phyloP scores from a whole-genome alignment of 1,139 yeast species.

The Geotrichum aggregatum region DNA sequence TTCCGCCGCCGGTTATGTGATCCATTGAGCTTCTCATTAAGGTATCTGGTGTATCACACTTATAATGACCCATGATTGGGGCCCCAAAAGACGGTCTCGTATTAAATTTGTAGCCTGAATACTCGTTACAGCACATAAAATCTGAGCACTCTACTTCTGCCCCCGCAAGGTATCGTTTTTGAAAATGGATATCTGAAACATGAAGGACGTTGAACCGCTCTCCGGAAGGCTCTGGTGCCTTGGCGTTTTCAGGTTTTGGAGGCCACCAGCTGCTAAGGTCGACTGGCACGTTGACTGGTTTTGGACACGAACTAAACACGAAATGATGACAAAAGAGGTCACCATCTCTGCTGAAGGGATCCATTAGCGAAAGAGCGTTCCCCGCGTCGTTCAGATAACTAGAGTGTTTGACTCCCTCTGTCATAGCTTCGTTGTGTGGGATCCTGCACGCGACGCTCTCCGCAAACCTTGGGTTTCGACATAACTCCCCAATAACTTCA shows the following conservation, averaged over 20 bases:
- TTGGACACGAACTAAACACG: slow-evolving; percentile 42
- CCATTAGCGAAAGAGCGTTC: slow-evolving; percentile 46
- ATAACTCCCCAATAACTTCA: slow-evolving; percentile 1
- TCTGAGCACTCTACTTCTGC: slow-evolving; percentile 58
- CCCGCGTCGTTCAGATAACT: slow-evolving; percentile 45
- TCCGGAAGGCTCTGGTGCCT: slow-evolving; percentile 38
- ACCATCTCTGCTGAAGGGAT: slow-evolving; percentile 44
- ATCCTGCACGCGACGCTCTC: slow-evolving; percentile 5
- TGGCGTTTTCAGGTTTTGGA: slow-evolving; percentile 37
- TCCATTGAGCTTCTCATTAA: slow-evolving; percentile 54
- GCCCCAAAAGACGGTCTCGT: slow-evolving; percentile 44
- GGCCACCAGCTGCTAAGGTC: slow-evolving; percentile 47
- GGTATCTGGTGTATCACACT: slow-evolving; percentile 57
- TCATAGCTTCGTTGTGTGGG: slow-evolving; percentile 14
- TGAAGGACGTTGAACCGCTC: slow-evolving; percentile 61
- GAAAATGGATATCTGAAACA: slow-evolving; percentile 60
- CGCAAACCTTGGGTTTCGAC: neutral
- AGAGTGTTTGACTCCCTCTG: slow-evolving; percentile 13
- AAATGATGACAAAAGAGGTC: slow-evolving; percentile 53
- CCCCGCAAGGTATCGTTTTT: slow-evolving; percentile 54
- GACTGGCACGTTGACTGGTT: slow-evolving; percentile 45
- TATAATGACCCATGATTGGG: slow-evolving; percentile 55
- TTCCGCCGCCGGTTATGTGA: slow-evolving; percentile 37
- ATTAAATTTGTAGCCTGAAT: slow-evolving; percentile 31
- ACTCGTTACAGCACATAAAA: slow-evolving; percentile 50